These are phyloP conservation scores for Pelargonium citronellum DNA, from an alignment of 441 rosid species.

Conservation along the genomic window DNA sequence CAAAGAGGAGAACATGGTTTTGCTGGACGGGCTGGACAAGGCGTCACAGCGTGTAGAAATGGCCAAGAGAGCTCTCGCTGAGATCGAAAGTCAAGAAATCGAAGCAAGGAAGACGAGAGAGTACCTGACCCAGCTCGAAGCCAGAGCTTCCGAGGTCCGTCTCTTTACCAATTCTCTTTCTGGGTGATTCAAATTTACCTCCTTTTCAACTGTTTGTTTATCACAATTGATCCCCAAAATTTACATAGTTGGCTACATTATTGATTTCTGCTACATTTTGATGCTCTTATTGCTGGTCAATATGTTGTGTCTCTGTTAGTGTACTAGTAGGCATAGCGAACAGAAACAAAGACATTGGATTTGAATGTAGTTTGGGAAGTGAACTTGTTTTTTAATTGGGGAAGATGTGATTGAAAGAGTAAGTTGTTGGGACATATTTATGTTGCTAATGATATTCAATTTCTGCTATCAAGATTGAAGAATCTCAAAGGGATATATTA, in stretches of 20 bases:
- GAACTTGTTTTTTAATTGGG: background rate
- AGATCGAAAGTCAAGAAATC: constrained; percentile 64
- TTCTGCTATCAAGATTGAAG: constrained; percentile 54
- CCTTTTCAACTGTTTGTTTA: background rate
- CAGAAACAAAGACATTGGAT: too few relatives aligned
- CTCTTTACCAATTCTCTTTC: background rate
- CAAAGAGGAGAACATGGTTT: constrained; percentile 59
- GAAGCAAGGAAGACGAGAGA: constrained; percentile 48
- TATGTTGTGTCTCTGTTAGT: too few relatives aligned
- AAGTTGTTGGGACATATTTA: background rate
- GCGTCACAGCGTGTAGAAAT: constrained; percentile 71
- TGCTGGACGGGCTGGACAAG: constrained; percentile 70
- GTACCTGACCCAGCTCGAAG: constrained; percentile 54
- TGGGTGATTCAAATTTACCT: background rate
- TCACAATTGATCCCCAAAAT: constrained; percentile 8
- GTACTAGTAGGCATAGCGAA: too few relatives aligned
- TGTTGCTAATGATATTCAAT: background rate
- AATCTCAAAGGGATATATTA: constrained; percentile 65
- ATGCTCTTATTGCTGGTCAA: too few relatives aligned
- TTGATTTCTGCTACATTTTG: too few relatives aligned
- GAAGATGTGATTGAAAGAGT: background rate
- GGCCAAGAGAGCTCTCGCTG: constrained; percentile 61
- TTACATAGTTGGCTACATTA: background rate
- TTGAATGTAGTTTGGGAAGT: background rate
- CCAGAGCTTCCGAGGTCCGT: constrained; percentile 42